Evolutionary conservation across 176 grass and related monocot species (phyloP).

Genomic region (Metroxylon sagu): DNA sequence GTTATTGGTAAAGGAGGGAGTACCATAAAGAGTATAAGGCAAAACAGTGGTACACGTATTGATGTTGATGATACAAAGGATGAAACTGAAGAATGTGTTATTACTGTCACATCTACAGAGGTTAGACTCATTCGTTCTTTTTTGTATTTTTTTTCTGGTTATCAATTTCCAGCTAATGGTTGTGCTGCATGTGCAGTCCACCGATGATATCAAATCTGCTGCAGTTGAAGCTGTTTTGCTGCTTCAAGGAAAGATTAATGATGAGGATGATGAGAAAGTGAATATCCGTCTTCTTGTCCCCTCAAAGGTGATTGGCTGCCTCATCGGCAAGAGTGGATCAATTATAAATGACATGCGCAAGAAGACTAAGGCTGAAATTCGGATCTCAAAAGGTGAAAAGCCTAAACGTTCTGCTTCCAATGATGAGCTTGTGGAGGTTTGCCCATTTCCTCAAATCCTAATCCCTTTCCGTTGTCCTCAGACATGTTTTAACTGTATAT

Average conservation of each 20-base stretch:
- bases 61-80: slow-evolving; percentile 85
- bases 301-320: slow-evolving; percentile 67
- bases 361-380: slow-evolving; percentile 74
- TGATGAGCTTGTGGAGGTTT: slow-evolving; percentile 90
- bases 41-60: slow-evolving; percentile 68
- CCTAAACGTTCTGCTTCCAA: slow-evolving; percentile 51
- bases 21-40: slow-evolving; percentile 89
- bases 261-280: slow-evolving; percentile 48
- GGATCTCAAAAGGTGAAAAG: slow-evolving; percentile 80
- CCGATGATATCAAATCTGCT: slow-evolving; percentile 81
- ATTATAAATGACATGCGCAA: slow-evolving; percentile 91
- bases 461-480: background rate
- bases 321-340: slow-evolving; percentile 92
- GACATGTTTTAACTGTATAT: background rate
- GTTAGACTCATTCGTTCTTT: slow-evolving; percentile 29
- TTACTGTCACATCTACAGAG: slow-evolving; percentile 74
- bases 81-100: slow-evolving; percentile 71
- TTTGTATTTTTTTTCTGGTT: slow-evolving; percentile 4
- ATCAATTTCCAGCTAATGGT: slow-evolving; percentile 2
- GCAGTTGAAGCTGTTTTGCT: slow-evolving; percentile 90
- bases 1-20: slow-evolving; percentile 87
- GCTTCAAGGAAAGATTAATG: slow-evolving; percentile 88
- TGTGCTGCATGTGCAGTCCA: slow-evolving; percentile 38
- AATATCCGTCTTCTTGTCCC: slow-evolving; percentile 80
- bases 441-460: slow-evolving; percentile 8